phyloP scores from a whole-genome alignment of 768 basidiomycete species.

The Cyathus striatus region DNA sequence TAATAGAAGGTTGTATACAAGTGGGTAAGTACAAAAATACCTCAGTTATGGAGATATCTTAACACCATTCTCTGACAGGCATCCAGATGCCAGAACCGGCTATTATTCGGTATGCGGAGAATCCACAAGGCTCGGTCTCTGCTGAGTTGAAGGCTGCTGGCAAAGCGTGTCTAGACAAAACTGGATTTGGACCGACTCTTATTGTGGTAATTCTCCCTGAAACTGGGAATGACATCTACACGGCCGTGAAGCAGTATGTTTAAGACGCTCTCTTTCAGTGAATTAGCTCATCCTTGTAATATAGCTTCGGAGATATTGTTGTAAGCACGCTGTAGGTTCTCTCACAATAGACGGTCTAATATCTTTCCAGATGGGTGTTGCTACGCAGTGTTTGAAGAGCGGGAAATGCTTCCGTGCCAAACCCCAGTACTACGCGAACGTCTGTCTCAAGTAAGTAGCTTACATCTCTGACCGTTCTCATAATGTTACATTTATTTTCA shows the following conservation, averaged over 20 bases:
- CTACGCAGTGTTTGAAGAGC: conserved; percentile 73
- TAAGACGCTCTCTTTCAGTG: not conserved
- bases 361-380: conserved; percentile 55
- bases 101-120: conserved; percentile 27
- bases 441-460: conserved; percentile 61
- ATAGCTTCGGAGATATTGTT: conserved; percentile 62
- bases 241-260: conserved; percentile 40
- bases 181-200: conserved; percentile 39
- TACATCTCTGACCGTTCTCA: not conserved
- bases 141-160: conserved; percentile 51
- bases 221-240: conserved; percentile 65
- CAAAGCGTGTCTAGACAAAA: conserved; percentile 30
- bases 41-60: conserved; percentile 46
- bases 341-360: not conserved
- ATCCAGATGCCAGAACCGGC: not conserved
- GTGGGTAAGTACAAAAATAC: conserved; percentile 50
- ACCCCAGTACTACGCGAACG: conserved; percentile 75
- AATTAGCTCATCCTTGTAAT: not conserved
- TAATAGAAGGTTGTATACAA: conserved; percentile 38
- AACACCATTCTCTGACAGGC: conserved; percentile 46
- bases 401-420: conserved; percentile 59
- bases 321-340: conserved; percentile 9
- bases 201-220: conserved; percentile 71
- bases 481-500: conserved; percentile 16
- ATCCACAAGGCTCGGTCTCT: conserved; percentile 53